Base-by-base conservation (phyloP, 768 basidiomycete genomes). In the Lanmaoa pseudosensibilis region DNA sequence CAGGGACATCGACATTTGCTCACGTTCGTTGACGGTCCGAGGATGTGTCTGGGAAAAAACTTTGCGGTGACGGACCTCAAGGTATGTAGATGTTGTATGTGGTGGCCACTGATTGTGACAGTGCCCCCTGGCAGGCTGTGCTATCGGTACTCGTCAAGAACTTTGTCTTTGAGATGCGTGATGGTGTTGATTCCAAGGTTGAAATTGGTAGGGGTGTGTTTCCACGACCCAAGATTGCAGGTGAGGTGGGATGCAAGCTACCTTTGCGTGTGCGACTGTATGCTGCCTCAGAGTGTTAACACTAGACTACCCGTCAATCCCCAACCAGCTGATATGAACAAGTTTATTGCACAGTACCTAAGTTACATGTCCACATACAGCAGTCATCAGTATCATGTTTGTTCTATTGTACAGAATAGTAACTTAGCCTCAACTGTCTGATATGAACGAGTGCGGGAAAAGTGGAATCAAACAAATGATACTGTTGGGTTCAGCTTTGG, bases 1-100 rank as follows among this genome's bases (percentile, higher is more conserved):
- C 77, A 77, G 55, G 80, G 81, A 1, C 69, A 83, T 56, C 74
- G 77, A 0, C 80, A 84, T 62, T 63, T 83, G n/a, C 67, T 84
- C 19, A 78, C 78, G 0, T 84, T 84, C 58, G 65, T 69, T 2
- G 79, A 82, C 57, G 80, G 27, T 27, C 27, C 27, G 27, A 27
- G 27, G 82, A 73, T 67, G 2, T 85, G 82, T 64, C 47, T 82
- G 10, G 83, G 82, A 0, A 77, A 75, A 54, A 58, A 68, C 7
- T 83, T 83, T 62, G 81, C 82, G 0, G 43, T 83, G 13, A 34
- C 67, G 0, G 73, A 74, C 44, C 43, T 75, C 62, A 74, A 75
- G 63, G 74, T 70, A 12, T 5, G 60, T 58, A 1, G 7, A 6
- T 27, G 27, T 27, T 4, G 27, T 27, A 27, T 27, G 27, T 27